A percentile compares a stretch with the other conserved stretches of the same genome.
Evolutionary conservation across 2,329 filamentous ascomycete genomes (phyloP).

Genomic region (Beauveria sp.): DNA sequence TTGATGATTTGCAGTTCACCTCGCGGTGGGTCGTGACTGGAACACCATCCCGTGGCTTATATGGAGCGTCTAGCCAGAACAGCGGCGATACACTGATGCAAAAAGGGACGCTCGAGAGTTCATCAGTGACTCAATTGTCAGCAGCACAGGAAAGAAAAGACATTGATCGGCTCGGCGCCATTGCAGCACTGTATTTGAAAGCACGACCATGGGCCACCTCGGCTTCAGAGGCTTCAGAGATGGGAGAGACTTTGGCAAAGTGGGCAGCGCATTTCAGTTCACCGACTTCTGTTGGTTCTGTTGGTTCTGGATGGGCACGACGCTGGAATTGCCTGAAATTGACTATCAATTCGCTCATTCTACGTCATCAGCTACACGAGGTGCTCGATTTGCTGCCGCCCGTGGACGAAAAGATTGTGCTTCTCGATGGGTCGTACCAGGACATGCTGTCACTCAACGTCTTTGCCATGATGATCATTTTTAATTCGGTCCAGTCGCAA

Average conservation of each 20-base stretch:
- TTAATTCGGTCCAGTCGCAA: slow-evolving; percentile 85
- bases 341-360: slow-evolving; percentile 70
- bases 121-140: slow-evolving; percentile 24
- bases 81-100: no score
- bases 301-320: slow-evolving; percentile 44
- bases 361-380: slow-evolving; percentile 71
- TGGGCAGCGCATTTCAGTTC: slow-evolving; percentile 70
- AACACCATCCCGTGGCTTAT: slow-evolving; percentile 77
- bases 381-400: slow-evolving; percentile 62
- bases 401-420: slow-evolving; percentile 62
- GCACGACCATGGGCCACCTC: slow-evolving; percentile 72
- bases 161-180: slow-evolving; percentile 56
- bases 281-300: slow-evolving; percentile 37
- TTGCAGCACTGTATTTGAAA: slow-evolving; percentile 64
- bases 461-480: slow-evolving; percentile 75
- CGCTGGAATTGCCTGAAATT: slow-evolving; percentile 55
- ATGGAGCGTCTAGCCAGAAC: slow-evolving; percentile 38
- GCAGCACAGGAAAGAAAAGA: slow-evolving; percentile 52
- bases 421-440: slow-evolving; percentile 74
- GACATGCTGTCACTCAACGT: slow-evolving; percentile 78
- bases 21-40: slow-evolving; percentile 86
- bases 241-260: slow-evolving; percentile 51
- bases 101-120: no score
- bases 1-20: slow-evolving; percentile 54
- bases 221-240: slow-evolving; percentile 33